phyloP scores from a whole-genome alignment of 1,284 basidiomycete genomes.

The Fomitopsis palustris region DNA sequence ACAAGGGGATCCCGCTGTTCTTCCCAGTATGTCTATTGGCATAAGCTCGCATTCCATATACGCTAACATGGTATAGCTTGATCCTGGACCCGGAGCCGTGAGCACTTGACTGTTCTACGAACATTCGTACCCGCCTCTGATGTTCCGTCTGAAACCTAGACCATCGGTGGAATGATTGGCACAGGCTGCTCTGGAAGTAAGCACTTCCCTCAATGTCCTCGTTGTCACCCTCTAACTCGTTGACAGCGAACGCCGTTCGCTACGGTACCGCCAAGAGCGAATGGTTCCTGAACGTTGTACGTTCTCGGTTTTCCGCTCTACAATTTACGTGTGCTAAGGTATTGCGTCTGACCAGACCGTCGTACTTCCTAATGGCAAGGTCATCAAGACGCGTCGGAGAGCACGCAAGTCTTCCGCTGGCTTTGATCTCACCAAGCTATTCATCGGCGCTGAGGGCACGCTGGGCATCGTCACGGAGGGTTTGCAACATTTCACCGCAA shows the following conservation, averaged over 20 bases:
- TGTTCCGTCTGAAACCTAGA: conserved; percentile 26
- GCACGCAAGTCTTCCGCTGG: conserved; percentile 77
- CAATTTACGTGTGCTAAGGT: neutral
- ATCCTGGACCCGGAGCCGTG: conserved; percentile 52
- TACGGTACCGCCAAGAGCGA: conserved; percentile 78
- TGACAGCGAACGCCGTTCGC: conserved; percentile 71
- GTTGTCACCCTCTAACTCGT: neutral
- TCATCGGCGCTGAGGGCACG: conserved; percentile 82
- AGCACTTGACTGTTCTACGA: conserved; percentile 14
- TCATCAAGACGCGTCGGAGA: conserved; percentile 74
- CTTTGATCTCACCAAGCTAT: conserved; percentile 77
- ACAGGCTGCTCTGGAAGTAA: conserved; percentile 55
- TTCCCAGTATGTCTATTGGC: conserved; percentile 52
- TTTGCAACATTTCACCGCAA: conserved; percentile 17
- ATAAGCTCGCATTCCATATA: neutral
- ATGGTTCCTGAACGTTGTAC: conserved; percentile 64
- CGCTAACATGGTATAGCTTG: conserved; percentile 33
- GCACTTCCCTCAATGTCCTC: conserved; percentile 17
- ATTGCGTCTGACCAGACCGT: conserved; percentile 45
- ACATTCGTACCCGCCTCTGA: neutral
- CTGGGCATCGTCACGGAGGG: conserved; percentile 79
- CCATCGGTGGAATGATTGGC: conserved; percentile 55
- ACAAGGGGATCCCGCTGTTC: conserved; percentile 65
- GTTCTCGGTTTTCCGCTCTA: conserved; percentile 14
- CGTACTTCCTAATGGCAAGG: conserved; percentile 75